Conservation (phyloP, 495 filamentous ascomycete genomes). For the Jackrogersella multiformis region DNA sequence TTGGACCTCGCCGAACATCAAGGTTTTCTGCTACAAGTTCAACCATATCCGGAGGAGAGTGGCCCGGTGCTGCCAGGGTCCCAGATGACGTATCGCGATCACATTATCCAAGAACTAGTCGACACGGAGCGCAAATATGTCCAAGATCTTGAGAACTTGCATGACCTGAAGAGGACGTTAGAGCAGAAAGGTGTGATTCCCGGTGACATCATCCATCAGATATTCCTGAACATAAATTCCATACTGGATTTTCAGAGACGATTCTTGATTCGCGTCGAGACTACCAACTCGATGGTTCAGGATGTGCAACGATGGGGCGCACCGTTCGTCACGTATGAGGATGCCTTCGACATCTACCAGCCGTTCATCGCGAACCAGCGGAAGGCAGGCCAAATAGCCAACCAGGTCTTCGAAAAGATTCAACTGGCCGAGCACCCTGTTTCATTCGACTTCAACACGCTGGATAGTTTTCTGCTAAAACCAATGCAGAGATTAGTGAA, state of each 20-base stretch:
- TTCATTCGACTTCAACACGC: constrained; percentile 66
- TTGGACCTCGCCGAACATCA: constrained; percentile 83
- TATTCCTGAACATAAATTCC: constrained; percentile 94
- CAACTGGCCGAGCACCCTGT: constrained; percentile 62
- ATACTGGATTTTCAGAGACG: constrained; percentile 94
- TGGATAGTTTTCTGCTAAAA: constrained; percentile 93
- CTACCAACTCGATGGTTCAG: constrained; percentile 83
- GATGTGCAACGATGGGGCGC: constrained; percentile 89
- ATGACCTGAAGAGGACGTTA: constrained; percentile 88
- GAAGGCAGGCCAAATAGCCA: constrained; percentile 69
- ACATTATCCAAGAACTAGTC: constrained; percentile 88
- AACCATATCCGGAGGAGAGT: constrained; percentile 58
- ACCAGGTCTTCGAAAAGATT: constrained; percentile 70
- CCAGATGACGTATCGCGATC: constrained; percentile 80
- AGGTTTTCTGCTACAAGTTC: constrained; percentile 70
- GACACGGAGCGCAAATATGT: constrained; percentile 97
- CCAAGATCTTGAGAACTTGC: constrained; percentile 94
- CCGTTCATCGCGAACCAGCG: constrained; percentile 96
- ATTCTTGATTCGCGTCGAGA: constrained; percentile 94
- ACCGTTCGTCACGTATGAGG: constrained; percentile 78
- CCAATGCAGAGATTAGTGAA: constrained; percentile 95
- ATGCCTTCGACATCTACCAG: constrained; percentile 88
- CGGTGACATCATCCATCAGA: constrained; percentile 90
- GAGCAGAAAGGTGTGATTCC: constrained; percentile 87
- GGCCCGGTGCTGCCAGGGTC: constrained; percentile 56